A percentile compares a stretch with the other conserved stretches of the same genome.
These are phyloP conservation scores for Coprinellus micaceus DNA, from an alignment of 768 basidiomycete species.

Conservation along the genomic window DNA sequence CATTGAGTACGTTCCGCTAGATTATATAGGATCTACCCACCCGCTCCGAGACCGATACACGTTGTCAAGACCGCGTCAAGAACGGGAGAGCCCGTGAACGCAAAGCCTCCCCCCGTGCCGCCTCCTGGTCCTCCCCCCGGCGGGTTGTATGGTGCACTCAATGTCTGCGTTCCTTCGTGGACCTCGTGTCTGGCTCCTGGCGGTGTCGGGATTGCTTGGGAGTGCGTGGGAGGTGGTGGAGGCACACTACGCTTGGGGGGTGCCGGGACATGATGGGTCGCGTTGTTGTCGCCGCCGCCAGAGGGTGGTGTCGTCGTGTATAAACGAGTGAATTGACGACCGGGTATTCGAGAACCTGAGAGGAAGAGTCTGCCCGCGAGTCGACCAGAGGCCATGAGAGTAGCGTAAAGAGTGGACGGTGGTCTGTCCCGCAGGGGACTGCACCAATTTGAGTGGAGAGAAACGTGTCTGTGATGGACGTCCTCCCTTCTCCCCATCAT, in stretches of 20 bases:
- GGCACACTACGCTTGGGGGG: slow-evolving; percentile 10
- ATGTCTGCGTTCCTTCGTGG: slow-evolving; percentile 36
- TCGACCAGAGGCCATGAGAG: neutral
- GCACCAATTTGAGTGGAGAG: neutral
- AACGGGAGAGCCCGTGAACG: slow-evolving; percentile 40
- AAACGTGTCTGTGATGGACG: neutral
- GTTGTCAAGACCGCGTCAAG: slow-evolving; percentile 58
- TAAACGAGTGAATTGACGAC: slow-evolving; percentile 8
- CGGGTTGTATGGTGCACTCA: slow-evolving; percentile 40
- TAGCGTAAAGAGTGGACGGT: neutral
- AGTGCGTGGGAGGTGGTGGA: neutral
- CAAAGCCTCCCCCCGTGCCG: slow-evolving; percentile 30
- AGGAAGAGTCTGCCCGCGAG: neutral
- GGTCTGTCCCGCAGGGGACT: neutral
- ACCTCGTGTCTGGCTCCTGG: slow-evolving; percentile 35
- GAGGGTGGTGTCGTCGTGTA: slow-evolving; percentile 5
- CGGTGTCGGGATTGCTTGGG: slow-evolving; percentile 11
- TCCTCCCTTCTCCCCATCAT: neutral
- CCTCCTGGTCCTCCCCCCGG: slow-evolving; percentile 36
- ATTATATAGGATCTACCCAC: slow-evolving; percentile 26
- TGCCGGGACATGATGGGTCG: neutral
- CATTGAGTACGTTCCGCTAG: neutral
- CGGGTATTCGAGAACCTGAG: slow-evolving; percentile 17
- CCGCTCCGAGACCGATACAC: slow-evolving; percentile 57
- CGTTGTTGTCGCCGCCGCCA: neutral